These are phyloP conservation scores for Glomus cerebriforme DNA, from an alignment of 192 early-diverging fungal species.

Conservation along the genomic window DNA sequence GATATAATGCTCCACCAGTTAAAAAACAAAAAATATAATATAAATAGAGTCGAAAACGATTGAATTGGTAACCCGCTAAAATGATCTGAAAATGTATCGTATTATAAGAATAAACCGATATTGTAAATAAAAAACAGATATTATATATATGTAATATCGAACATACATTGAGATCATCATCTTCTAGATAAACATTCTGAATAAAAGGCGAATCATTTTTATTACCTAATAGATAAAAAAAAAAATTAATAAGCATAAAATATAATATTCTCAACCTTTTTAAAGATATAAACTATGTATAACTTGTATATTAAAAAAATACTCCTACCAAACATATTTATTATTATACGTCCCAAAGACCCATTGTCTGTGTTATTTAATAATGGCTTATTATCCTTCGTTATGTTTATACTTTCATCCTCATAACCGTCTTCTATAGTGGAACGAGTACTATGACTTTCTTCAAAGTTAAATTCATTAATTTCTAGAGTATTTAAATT, in stretches of 20 bases:
- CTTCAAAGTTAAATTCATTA: background rate
- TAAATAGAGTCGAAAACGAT: conserved; percentile 47
- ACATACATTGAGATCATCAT: conserved; percentile 66
- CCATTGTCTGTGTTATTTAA: background rate
- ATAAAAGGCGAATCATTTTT: background rate
- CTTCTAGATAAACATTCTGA: conserved; percentile 60
- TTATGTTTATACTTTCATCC: background rate
- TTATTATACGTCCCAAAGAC: background rate
- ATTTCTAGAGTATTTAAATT: background rate
- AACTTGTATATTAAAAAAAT: background rate
- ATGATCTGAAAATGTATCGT: conserved; percentile 37
- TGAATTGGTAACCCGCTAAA: conserved; percentile 66
- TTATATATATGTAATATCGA: background rate
- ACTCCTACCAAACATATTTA: background rate
- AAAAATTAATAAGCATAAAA: too few species aligned
- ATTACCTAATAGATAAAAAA: too few species aligned
- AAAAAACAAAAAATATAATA: conserved; percentile 69
- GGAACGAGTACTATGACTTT: background rate
- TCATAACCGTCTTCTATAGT: background rate
- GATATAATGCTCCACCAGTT: conserved; percentile 69
- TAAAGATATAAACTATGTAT: too few species aligned
- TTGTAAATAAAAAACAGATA: background rate
- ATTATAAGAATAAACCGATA: background rate
- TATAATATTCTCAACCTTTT: too few species aligned
- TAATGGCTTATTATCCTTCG: background rate